Conservation (phyloP, 352 stramenopile species). For the Phytopythium boreale region DNA sequence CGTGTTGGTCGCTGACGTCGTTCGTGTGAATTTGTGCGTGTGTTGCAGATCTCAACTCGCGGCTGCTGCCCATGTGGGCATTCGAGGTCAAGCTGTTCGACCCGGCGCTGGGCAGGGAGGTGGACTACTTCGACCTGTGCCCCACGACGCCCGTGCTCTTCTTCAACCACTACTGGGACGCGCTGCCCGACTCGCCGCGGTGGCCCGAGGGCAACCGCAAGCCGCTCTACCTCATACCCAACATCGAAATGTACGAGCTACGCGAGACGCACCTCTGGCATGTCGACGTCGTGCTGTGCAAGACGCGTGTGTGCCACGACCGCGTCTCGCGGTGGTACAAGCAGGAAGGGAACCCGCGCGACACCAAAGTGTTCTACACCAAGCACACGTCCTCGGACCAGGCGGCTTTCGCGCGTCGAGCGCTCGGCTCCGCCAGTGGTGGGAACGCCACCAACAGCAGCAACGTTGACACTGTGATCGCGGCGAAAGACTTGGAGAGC, state of each 20-base stretch:
- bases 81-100: slow-evolving; percentile 37
- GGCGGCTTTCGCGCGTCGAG: slow-evolving; percentile 23
- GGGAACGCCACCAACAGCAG: neutral
- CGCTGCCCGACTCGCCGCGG: slow-evolving; percentile 13
- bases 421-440: slow-evolving; percentile 8
- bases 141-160: slow-evolving; percentile 42
- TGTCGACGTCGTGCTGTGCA: slow-evolving; percentile 43
- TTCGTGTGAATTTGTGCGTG: neutral
- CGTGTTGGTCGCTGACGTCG: slow-evolving; percentile 3
- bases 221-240: slow-evolving; percentile 45
- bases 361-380: slow-evolving; percentile 49
- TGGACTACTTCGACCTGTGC: slow-evolving; percentile 56
- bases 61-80: slow-evolving; percentile 45
- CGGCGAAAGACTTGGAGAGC: slow-evolving; percentile 28
- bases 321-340: slow-evolving; percentile 47
- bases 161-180: slow-evolving; percentile 63
- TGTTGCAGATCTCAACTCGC: slow-evolving; percentile 29
- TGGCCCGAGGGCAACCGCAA: slow-evolving; percentile 32
- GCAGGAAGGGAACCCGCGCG: slow-evolving; percentile 54
- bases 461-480: slow-evolving; percentile 9
- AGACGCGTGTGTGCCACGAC: slow-evolving; percentile 39
- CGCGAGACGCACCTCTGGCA: slow-evolving; percentile 29
- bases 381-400: slow-evolving; percentile 59
- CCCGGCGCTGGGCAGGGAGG: slow-evolving; percentile 10
- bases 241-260: slow-evolving; percentile 62